A percentile compares a stretch with the other conserved stretches of the same genome.
Conservation (phyloP, 306 rosid species). For the Pachyrhizus erosus region DNA sequence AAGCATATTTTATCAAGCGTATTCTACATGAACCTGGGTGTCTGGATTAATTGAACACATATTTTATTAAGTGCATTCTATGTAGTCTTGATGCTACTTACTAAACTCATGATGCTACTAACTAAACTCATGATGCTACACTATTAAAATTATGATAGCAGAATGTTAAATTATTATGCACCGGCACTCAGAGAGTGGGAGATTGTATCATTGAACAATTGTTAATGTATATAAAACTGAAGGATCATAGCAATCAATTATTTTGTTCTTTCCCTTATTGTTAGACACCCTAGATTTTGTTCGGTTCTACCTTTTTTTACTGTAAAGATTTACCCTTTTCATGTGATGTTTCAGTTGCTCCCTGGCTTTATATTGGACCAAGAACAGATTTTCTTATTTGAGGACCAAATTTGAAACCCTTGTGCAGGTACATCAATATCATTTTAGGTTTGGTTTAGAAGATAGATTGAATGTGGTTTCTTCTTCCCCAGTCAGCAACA, state of each 20-base stretch:
- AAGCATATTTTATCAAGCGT: background rate
- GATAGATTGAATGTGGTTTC: background rate
- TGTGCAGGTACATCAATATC: conserved; percentile 41
- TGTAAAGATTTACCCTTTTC: background rate
- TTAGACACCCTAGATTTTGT: conserved; percentile 9
- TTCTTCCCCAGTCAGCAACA: background rate
- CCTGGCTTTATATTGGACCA: conserved; percentile 35
- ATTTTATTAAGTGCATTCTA: too few relatives aligned
- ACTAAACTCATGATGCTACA: too few relatives aligned
- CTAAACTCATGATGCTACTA: too few relatives aligned
- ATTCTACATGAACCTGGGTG: background rate
- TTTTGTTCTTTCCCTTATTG: background rate
- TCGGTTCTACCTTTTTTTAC: conserved; percentile 2
- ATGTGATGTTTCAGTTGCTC: conserved; percentile 37
- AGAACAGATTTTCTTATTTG: conserved; percentile 40
- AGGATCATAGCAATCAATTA: background rate
- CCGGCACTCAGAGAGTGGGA: background rate
- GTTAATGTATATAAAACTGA: background rate
- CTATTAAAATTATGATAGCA: background rate
- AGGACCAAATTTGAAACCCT: conserved; percentile 39
- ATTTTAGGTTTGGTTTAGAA: background rate
- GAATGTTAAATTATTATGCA: background rate
- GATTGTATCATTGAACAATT: background rate
- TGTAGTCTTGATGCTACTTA: too few relatives aligned
- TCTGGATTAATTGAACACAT: background rate